Evolutionary conservation across 2,329 filamentous ascomycete genomes (phyloP).

Genomic region (Anthostomella pinea): DNA sequence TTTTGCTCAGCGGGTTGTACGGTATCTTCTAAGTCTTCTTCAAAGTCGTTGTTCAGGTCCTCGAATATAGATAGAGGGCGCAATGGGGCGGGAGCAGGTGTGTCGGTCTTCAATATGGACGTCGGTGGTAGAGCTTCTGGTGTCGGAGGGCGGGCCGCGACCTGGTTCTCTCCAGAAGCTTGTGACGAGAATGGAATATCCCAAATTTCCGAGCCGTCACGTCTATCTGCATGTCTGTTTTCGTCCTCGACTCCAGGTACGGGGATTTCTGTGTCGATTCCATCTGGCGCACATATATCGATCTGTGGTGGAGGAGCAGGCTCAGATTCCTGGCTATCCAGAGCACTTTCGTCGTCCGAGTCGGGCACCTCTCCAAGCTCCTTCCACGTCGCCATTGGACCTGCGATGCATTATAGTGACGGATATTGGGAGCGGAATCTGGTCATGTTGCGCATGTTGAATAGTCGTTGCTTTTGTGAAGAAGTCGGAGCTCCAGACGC

Average conservation of each 20-base stretch:
- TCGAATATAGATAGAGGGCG: slow-evolving; percentile 14
- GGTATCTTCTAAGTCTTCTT: slow-evolving; percentile 1
- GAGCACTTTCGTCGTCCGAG: slow-evolving; percentile 40
- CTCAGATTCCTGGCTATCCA: slow-evolving; percentile 36
- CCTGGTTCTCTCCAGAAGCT: slow-evolving; percentile 15
- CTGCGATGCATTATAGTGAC: slow-evolving; percentile 30
- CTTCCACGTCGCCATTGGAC: slow-evolving; percentile 42
- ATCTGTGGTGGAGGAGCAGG: slow-evolving; percentile 13
- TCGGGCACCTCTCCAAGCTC: slow-evolving; percentile 43
- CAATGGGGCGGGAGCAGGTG: too few species aligned
- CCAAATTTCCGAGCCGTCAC: slow-evolving; percentile 25
- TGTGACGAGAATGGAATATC: slow-evolving; percentile 31
- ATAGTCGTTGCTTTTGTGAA: slow-evolving; percentile 1
- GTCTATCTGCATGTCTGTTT: neutral
- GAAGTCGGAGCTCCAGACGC: slow-evolving; percentile 3
- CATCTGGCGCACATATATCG: neutral
- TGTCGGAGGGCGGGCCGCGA: too few species aligned
- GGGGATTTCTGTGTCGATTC: slow-evolving; percentile 1
- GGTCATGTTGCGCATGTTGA: slow-evolving; percentile 8
- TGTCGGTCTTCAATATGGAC: too few species aligned
- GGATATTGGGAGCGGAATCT: neutral
- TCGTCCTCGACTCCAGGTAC: too few species aligned
- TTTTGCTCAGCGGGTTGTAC: neutral
- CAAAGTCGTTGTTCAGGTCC: slow-evolving; percentile 11
- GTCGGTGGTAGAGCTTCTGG: too few species aligned